Percentiles rank a stretch among this genome's conserved stretches.
phyloP scores from a whole-genome alignment of 2,329 filamentous ascomycete genomes.

The Esteya vermicola region DNA sequence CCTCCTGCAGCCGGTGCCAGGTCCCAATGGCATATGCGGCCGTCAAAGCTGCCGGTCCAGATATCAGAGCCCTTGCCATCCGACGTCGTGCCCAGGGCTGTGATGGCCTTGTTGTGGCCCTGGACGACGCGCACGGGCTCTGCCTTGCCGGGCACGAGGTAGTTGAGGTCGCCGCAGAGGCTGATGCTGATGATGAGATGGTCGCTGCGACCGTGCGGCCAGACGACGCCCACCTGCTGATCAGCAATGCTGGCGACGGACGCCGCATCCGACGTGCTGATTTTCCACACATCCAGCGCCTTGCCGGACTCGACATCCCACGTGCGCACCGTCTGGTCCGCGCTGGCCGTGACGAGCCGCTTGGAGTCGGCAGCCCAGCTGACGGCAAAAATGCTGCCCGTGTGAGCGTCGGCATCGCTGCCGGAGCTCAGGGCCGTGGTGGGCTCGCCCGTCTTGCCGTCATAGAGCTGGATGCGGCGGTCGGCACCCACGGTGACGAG shows the following conservation, averaged over 20 bases:
- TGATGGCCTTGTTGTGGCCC: slow-evolving; percentile 86
- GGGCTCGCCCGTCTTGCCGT: slow-evolving; percentile 86
- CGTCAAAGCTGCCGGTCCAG: slow-evolving; percentile 87
- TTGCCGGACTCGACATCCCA: slow-evolving; percentile 81
- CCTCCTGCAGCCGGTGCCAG: slow-evolving; percentile 51
- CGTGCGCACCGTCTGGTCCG: slow-evolving; percentile 85
- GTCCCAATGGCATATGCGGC: slow-evolving; percentile 76
- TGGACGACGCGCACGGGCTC: slow-evolving; percentile 60
- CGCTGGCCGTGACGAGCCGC: slow-evolving; percentile 78
- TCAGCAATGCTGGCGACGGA: slow-evolving; percentile 51
- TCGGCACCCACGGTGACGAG: slow-evolving; percentile 90
- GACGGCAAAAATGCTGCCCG: slow-evolving; percentile 82
- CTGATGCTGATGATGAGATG: slow-evolving; percentile 83
- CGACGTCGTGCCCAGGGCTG: slow-evolving; percentile 49
- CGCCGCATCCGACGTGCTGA: slow-evolving; percentile 56
- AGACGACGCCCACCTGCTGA: slow-evolving; percentile 91
- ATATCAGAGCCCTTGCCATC: slow-evolving; percentile 48
- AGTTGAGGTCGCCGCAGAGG: slow-evolving; percentile 78
- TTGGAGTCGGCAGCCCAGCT: slow-evolving; percentile 83
- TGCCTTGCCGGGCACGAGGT: slow-evolving; percentile 58
- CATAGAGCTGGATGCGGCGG: slow-evolving; percentile 82
- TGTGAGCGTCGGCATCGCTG: slow-evolving; percentile 45
- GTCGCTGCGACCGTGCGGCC: slow-evolving; percentile 69
- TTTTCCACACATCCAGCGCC: slow-evolving; percentile 70
- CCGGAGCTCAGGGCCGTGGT: slow-evolving; percentile 51